A percentile compares a stretch with the other conserved stretches of the same genome.
Evolutionary conservation across 139 green algal genomes (phyloP).

Genomic region (Zygnema circumcarinatum): DNA sequence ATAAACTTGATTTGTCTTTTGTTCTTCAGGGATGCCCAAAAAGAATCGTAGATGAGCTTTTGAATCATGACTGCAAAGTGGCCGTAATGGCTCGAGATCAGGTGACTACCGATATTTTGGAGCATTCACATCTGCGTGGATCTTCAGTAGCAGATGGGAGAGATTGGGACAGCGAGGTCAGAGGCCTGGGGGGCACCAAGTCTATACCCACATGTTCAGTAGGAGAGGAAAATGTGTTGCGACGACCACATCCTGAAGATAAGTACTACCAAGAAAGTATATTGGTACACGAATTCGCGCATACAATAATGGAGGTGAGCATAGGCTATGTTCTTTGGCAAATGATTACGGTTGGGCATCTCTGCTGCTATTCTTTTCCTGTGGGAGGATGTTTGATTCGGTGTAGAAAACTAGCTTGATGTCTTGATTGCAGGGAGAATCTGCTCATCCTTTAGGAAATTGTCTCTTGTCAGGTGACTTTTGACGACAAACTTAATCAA

Average conservation of each 20-base stretch:
- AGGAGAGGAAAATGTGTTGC: slow-evolving; percentile 41
- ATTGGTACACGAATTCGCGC: not conserved
- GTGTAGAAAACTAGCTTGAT: not conserved
- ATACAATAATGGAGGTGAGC: slow-evolving; percentile 15
- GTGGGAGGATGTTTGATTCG: slow-evolving; percentile 22
- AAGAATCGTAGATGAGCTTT: slow-evolving; percentile 62
- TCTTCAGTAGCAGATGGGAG: slow-evolving; percentile 28
- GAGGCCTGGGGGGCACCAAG: slow-evolving; percentile 73
- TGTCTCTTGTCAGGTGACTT: not conserved
- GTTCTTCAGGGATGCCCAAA: slow-evolving; percentile 19
- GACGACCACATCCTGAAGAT: not conserved
- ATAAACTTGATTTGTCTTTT: too few relatives aligned
- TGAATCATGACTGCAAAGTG: slow-evolving; percentile 60
- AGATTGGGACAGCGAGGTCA: slow-evolving; percentile 46
- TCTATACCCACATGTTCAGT: slow-evolving; percentile 61
- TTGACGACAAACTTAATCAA: not conserved
- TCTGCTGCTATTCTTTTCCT: slow-evolving; percentile 7
- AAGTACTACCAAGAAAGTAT: not conserved
- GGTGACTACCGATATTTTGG: slow-evolving; percentile 79
- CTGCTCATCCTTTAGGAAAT: not conserved
- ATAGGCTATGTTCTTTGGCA: too few relatives aligned
- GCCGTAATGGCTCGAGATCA: slow-evolving; percentile 76
- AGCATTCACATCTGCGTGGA: slow-evolving; percentile 70
- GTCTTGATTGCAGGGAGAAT: not conserved
- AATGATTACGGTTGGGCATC: not conserved